Conservation (phyloP, 192 early-diverging fungal species). For the Backusella morwellensis region DNA sequence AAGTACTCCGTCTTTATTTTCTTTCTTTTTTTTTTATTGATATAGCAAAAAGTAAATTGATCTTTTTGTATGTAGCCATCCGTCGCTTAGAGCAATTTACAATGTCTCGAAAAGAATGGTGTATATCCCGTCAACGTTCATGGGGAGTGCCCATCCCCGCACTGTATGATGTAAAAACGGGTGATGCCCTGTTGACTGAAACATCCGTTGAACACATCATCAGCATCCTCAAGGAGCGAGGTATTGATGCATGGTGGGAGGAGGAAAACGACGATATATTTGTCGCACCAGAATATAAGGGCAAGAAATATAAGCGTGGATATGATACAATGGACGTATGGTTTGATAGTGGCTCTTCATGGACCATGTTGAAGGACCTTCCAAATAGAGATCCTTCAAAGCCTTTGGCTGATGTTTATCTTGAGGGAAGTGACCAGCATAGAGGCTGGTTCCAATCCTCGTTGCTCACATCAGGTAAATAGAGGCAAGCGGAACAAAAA, state of each 20-base stretch:
- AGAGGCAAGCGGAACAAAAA: not conserved
- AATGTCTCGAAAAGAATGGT: slow-evolving; percentile 74
- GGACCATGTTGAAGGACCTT: slow-evolving; percentile 61
- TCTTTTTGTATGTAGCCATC: slow-evolving; percentile 22
- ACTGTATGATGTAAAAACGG: slow-evolving; percentile 60
- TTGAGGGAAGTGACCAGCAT: slow-evolving; percentile 81
- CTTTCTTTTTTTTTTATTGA: too few relatives aligned
- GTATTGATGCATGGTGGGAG: slow-evolving; percentile 73
- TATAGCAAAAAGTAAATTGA: not conserved
- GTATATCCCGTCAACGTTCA: slow-evolving; percentile 77
- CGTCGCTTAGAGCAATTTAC: slow-evolving; percentile 65
- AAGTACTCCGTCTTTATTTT: slow-evolving; percentile 1
- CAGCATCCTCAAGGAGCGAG: slow-evolving; percentile 50
- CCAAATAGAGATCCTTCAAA: slow-evolving; percentile 24
- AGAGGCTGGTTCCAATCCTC: slow-evolving; percentile 88
- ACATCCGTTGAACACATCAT: slow-evolving; percentile 66
- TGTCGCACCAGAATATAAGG: slow-evolving; percentile 56
- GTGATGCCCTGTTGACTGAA: slow-evolving; percentile 62
- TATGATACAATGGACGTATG: slow-evolving; percentile 86
- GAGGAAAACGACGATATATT: slow-evolving; percentile 58
- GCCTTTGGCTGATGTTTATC: slow-evolving; percentile 66
- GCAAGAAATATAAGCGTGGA: slow-evolving; percentile 55
- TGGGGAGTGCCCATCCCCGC: slow-evolving; percentile 86
- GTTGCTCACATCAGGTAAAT: slow-evolving; percentile 60
- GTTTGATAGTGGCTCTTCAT: slow-evolving; percentile 82